Base-by-base conservation (phyloP, 2,329 filamentous ascomycete genomes). In the Diaporthe longicolla region DNA sequence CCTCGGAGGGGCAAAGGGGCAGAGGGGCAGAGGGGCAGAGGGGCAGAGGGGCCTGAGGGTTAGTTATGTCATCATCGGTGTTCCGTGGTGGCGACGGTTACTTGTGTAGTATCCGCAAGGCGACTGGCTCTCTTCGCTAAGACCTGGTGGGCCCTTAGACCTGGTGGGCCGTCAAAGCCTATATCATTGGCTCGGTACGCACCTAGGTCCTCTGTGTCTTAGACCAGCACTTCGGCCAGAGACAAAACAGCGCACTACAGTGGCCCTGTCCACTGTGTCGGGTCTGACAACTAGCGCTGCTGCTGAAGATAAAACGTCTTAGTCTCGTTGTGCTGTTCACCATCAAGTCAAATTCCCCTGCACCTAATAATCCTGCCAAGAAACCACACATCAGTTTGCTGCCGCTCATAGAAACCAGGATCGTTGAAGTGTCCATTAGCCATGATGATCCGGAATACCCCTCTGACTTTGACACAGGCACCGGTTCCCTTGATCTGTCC, bases 51-150 rank as follows among this genome's bases (percentile, higher is more conserved):
- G 63, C 48, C 26, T 3, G 48, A 54, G 48, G n/a, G 48, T 54
- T 68, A 68, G 48, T 54, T 68, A 68, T 68, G 63, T 68, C 63
- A 68, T 68, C 63, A 68, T 68, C 48, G 48, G 59, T 48, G 26
- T 65, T 65, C 45, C n/a, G 17, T 40, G 63, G 63, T 48, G 63
- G 13, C 26, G 58, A 37, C 6, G 15, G 15, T 43, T 6, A n/a
- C n/a, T n/a, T n/a, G n/a, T n/a, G n/a, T n/a, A 61, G 61, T 15
- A 17, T 61, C 13, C 43, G 63, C 29, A 32, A 32, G 29, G 29
- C 29, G 29, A 6, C 29, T 29, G 29, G 29, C 29, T 32, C 29
- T 32, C 29, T 32, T 32, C 7, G 29, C 29, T 32, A 32, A 66
- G 63, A 66, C 10, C 37, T 40, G 37, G 1, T 10, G 43, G 54